Evolutionary conservation across 495 filamentous ascomycete species (phyloP).

Genomic region (Penicillium paradoxum): DNA sequence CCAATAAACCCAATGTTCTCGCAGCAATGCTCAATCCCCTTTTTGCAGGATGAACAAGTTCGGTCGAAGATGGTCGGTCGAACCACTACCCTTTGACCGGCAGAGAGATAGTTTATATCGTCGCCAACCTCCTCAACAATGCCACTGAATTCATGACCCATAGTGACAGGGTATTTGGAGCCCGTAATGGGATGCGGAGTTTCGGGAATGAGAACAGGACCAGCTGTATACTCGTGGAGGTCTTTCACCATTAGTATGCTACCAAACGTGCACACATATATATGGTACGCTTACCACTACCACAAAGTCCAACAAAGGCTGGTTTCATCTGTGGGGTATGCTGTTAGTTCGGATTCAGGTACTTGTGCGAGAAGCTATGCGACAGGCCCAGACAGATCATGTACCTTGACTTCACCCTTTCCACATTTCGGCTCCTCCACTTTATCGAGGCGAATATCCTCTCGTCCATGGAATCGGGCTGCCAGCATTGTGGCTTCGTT

Average conservation of each 20-base stretch:
- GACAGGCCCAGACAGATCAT: no score
- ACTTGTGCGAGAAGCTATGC: no score
- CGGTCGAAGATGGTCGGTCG: slow-evolving; percentile 59
- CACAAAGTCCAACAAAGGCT: neutral
- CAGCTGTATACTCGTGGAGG: slow-evolving; percentile 28
- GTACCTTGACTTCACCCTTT: neutral
- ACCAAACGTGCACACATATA: neutral
- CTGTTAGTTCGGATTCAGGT: neutral
- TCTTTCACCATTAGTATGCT: neutral
- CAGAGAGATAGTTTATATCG: slow-evolving; percentile 41
- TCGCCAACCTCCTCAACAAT: slow-evolving; percentile 54
- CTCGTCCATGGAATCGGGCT: neutral
- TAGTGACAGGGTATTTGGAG: slow-evolving; percentile 46
- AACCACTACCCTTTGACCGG: slow-evolving; percentile 52
- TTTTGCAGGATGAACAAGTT: slow-evolving; percentile 48
- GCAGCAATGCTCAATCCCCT: slow-evolving; percentile 53
- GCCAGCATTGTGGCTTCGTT: neutral
- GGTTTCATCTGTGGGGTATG: neutral
- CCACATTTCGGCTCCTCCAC: neutral
- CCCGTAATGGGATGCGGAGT: slow-evolving; percentile 52
- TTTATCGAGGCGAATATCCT: neutral
- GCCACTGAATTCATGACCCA: slow-evolving; percentile 60
- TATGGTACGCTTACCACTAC: neutral
- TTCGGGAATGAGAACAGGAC: slow-evolving; percentile 48
- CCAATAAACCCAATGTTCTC: slow-evolving; percentile 58